Evolutionary conservation across 2,329 filamentous ascomycete genomes (phyloP), one percentile per base, ranked within the genome.

Genomic region (Verticillium nubilum): DNA sequence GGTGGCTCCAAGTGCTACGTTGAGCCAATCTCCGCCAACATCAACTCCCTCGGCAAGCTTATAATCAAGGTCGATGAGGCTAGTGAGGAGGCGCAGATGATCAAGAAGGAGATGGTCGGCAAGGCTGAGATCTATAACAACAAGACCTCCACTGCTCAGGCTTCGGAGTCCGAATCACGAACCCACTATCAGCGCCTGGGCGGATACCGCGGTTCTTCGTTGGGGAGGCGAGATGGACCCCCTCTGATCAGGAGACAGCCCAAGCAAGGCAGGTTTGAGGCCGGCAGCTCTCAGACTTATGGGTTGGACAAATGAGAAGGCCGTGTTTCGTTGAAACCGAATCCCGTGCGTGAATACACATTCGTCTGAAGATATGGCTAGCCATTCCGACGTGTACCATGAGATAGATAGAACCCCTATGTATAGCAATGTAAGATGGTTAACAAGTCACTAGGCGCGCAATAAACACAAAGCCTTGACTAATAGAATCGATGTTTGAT

Each of bases 1-100:
- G 85, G 85, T 59, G 85, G 85, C 35, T 72, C 77, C 62, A 87
- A 86, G 75, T 64, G 80, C 6, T 85, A 78, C 67, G 75, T 84
- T 42, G 74, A 78, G 58, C 72, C 80, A 3, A 62, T 69, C 25
- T 71, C 69, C 9, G 80, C 80, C 35, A 73, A 69, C 61, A 67
- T 84, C 56, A 78, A 83, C 67, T 76, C 82, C 2, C 74, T 72
- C 55, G 85, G 85, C 60, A 79, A 72, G 64, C 70, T 86, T 13
- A 64, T 76, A 6, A 61, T 86, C 47, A 68, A 68, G 19, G 68
- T 83, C n/a, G 67, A 67, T 17, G 78, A 80, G 54, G 70, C 76
- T 0, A 61, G 69, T 19, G 10, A 62, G 1, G 73, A 77, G 69
- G 69, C 75, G 2, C 72, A 73, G 59, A 64, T 81, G 25, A 73